Percentiles rank a stretch among this genome's conserved stretches.
Conservation (phyloP, 163 green algal species). For the Botryococcus braunii region DNA sequence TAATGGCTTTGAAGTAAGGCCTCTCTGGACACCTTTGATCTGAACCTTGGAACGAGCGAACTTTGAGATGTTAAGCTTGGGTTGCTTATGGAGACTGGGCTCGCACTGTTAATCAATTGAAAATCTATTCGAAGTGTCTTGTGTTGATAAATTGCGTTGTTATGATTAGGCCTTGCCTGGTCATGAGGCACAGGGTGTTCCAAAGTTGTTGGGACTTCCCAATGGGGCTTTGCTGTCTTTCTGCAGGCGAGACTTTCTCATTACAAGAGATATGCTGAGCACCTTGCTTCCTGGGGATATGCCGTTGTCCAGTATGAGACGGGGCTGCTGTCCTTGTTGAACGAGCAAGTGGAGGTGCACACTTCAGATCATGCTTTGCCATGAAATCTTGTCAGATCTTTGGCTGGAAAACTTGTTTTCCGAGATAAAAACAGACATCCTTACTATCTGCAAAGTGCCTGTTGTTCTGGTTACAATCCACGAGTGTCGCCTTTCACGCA, state of each 20-base stretch:
- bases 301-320: conserved; percentile 36
- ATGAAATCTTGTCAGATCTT: too few relatives aligned
- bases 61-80: background rate
- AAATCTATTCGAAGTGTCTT: background rate
- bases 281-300: conserved; percentile 25
- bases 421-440: too few relatives aligned
- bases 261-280: conserved; percentile 22
- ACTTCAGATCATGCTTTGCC: too few relatives aligned
- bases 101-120: background rate
- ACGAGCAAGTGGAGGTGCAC: too few relatives aligned
- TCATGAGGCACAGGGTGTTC: background rate
- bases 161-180: background rate
- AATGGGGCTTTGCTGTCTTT: background rate
- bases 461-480: too few relatives aligned
- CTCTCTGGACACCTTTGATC: background rate
- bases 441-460: too few relatives aligned
- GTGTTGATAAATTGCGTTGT: background rate
- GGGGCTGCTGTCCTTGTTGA: too few relatives aligned
- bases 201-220: background rate
- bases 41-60: background rate
- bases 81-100: background rate
- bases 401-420: too few relatives aligned
- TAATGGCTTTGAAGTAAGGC: conserved; percentile 12
- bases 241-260: conserved; percentile 19
- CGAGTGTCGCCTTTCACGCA: too few relatives aligned